Base-by-base conservation (phyloP, 805 yeast species). In the Saccharomycopsis sp. region DNA sequence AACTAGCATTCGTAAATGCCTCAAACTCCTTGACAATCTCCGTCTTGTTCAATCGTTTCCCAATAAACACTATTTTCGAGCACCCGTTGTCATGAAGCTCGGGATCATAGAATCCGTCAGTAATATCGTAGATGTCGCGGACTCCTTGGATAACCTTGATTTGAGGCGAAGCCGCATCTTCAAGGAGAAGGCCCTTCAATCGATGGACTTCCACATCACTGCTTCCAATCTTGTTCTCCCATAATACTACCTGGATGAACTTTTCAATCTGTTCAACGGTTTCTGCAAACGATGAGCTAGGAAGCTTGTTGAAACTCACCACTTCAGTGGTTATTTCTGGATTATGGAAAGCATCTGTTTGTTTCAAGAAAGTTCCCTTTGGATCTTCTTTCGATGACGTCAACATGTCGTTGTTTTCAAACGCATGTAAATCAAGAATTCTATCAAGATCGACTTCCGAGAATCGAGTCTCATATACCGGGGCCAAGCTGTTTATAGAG, bases 81-180 rank as follows among this genome's bases (percentile, higher is more conserved):
- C 75, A 68, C 0, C 73, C 78, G 51, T 69, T 65, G 3, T 65
- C 65, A 2, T 61, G 62, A 17, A 61, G 55, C 14, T 42, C 54
- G 1, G 73, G 74, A 3, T 74, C 74, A 41, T 62, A 61, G 17
- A 50, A 57, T 1, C 75, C 75, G 14, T 80, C 83, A 2, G 85
- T 77, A 2, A 89, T 75, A 62, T 94, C 99, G 70, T 90, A 94
- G 0, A 96, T 90, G 57, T 91, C 94, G 60, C 98, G 77, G 0
- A 94, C 99, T 12, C 96, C 98, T 69, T 94, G 99, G 9, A 94
- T 72, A 5, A 91, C 87, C 63, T 80, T 78, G 9, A 61, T 56
- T 2, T 35, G 24, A 0, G 63, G 64, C 3, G 69, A 64, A 2
- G 70, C 66, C 8, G 55, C 59, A 1, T 54, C 41, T 42, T 65